These are phyloP conservation scores for Hygrophoropsis aurantiaca DNA, from an alignment of 768 basidiomycete species.

Conservation along the genomic window DNA sequence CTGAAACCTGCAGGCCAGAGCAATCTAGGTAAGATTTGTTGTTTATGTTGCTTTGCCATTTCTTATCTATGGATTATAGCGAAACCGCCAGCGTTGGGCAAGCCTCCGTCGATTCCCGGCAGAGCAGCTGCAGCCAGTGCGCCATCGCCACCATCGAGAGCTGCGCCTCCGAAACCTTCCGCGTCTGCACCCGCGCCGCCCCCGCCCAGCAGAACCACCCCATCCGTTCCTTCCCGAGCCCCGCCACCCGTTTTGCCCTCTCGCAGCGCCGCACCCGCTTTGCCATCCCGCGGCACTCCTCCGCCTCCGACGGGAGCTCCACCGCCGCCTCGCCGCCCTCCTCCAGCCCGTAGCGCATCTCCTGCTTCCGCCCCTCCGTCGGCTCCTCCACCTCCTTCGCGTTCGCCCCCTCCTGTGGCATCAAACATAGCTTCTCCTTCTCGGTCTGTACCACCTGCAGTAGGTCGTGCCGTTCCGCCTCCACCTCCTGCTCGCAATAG, in stretches of 20 bases:
- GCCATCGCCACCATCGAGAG: slow-evolving; percentile 28
- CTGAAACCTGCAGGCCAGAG: slow-evolving; percentile 75
- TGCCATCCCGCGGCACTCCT: slow-evolving; percentile 32
- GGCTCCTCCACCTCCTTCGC: slow-evolving; percentile 26
- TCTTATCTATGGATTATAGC: slow-evolving; percentile 35
- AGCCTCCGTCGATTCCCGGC: slow-evolving; percentile 64
- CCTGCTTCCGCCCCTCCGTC: slow-evolving; percentile 21
- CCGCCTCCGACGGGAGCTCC: slow-evolving; percentile 44
- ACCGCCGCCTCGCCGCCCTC: slow-evolving; percentile 37
- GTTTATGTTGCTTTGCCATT: slow-evolving; percentile 10
- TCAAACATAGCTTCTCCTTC: slow-evolving; percentile 20
- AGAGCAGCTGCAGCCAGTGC: slow-evolving; percentile 33
- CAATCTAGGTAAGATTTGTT: slow-evolving; percentile 47
- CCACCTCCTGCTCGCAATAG: slow-evolving; percentile 26
- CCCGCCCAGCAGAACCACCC: slow-evolving; percentile 35
- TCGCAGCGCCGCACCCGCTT: slow-evolving; percentile 34
- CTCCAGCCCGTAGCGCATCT: slow-evolving; percentile 20
- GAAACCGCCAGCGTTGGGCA: slow-evolving; percentile 63
- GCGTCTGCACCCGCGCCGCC: slow-evolving; percentile 35
- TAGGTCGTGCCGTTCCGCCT: slow-evolving; percentile 17
- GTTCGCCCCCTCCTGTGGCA: slow-evolving; percentile 25
- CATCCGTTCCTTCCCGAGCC: slow-evolving; percentile 42
- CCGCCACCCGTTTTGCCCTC: slow-evolving; percentile 32
- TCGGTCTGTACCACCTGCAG: slow-evolving; percentile 9
- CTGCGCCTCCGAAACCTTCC: slow-evolving; percentile 27